Conservation (phyloP, 257 asterid genomes). For the Nicotiana obtusifolia region DNA sequence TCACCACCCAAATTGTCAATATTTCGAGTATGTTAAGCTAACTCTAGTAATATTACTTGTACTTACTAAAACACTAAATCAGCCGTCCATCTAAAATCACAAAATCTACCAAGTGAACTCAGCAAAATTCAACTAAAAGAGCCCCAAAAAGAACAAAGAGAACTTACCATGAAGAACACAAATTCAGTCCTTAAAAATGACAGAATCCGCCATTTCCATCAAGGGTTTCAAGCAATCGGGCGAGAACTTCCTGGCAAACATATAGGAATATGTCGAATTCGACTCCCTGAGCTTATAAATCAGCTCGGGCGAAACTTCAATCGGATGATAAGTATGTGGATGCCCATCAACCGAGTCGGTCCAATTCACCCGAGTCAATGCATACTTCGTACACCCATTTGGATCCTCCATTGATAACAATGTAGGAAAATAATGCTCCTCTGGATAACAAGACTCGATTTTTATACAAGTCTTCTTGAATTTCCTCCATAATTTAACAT, state of each 20-base stretch:
- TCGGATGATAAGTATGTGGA: slow-evolving; percentile 74
- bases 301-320: slow-evolving; percentile 56
- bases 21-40: not conserved
- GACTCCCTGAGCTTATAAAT: slow-evolving; percentile 64
- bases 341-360: slow-evolving; percentile 71
- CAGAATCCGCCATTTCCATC: slow-evolving; percentile 68
- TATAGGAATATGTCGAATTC: slow-evolving; percentile 45
- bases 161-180: slow-evolving; percentile 44
- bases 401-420: slow-evolving; percentile 73
- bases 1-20: slow-evolving; percentile 15
- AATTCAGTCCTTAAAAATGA: slow-evolving; percentile 69
- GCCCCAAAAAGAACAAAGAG: not conserved
- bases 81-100: not conserved
- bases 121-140: not conserved
- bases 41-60: slow-evolving; percentile 13
- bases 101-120: not conserved
- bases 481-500: slow-evolving; percentile 77
- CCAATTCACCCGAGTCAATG: slow-evolving; percentile 91
- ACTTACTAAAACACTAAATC: not conserved
- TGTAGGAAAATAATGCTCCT: slow-evolving; percentile 92
- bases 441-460: slow-evolving; percentile 80
- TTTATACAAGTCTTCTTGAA: slow-evolving; percentile 68
- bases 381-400: slow-evolving; percentile 45
- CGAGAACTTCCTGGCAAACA: slow-evolving; percentile 85
- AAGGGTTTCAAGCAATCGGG: slow-evolving; percentile 66